A percentile compares a stretch with the other conserved stretches of the same genome.
Conservation (phyloP, 805 yeast species). For the Pichia deserticola region DNA sequence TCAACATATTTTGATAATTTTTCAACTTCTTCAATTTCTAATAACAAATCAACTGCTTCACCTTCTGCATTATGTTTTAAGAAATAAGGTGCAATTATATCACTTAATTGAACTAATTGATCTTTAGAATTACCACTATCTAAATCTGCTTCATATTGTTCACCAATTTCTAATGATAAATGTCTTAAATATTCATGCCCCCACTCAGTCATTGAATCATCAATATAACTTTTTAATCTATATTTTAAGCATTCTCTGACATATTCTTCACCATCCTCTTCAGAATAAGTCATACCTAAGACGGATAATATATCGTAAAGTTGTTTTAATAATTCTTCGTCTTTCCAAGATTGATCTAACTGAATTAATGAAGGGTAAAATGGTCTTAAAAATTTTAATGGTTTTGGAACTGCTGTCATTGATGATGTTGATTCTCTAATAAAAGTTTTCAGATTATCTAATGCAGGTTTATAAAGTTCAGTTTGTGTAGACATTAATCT, state of each 20-base stretch:
- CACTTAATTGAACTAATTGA: conserved; percentile 52
- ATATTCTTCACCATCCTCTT: conserved; percentile 43
- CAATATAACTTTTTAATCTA: conserved; percentile 46
- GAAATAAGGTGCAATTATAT: conserved; percentile 81
- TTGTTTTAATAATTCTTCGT: conserved; percentile 32
- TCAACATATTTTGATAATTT: conserved; percentile 80
- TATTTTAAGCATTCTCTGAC: conserved; percentile 73
- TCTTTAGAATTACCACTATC: conserved; percentile 25
- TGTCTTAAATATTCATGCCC: conserved; percentile 98
- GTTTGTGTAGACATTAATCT: conserved; percentile 52
- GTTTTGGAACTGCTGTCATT: conserved; percentile 99
- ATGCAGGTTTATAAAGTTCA: conserved; percentile 49
- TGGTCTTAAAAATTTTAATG: conserved; percentile 90
- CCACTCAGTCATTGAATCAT: conserved; percentile 72
- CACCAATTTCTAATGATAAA: conserved; percentile 91
- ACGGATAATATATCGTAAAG: conserved; percentile 90
- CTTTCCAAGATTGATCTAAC: conserved; percentile 61
- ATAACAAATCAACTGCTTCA: conserved; percentile 89
- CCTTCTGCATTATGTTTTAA: conserved; percentile 95
- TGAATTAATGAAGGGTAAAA: conserved; percentile 63
- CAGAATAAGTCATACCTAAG: conserved; percentile 89
- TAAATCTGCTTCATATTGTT: conserved; percentile 54
- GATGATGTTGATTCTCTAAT: conserved; percentile 93
- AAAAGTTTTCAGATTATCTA: conserved; percentile 62
- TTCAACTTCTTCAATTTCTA: conserved; percentile 85